These are phyloP conservation scores for Trametes villosa DNA, from an alignment of 768 basidiomycete species.

Conservation along the genomic window DNA sequence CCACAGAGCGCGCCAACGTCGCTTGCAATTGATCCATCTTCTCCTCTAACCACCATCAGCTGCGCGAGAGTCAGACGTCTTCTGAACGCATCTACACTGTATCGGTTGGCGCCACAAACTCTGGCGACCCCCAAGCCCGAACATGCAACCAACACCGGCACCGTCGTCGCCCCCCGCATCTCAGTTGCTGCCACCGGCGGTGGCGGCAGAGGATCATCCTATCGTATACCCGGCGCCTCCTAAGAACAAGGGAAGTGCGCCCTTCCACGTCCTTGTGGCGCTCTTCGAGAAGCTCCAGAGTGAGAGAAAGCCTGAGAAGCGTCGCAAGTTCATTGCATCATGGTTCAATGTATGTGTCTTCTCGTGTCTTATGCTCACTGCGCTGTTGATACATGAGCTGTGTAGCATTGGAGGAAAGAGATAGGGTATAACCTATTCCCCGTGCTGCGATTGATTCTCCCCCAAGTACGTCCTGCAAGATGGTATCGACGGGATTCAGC, in stretches of 20 bases:
- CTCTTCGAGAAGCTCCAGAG: slow-evolving; percentile 77
- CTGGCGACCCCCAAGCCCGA: no score
- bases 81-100: neutral
- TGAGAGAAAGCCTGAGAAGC: slow-evolving; percentile 75
- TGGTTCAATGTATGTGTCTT: slow-evolving; percentile 77
- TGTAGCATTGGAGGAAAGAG: slow-evolving; percentile 84
- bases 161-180: slow-evolving; percentile 61
- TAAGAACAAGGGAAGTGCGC: slow-evolving; percentile 67
- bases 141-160: slow-evolving; percentile 55
- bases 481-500: neutral
- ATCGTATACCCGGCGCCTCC: slow-evolving; percentile 57
- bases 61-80: no score
- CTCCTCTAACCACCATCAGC: neutral
- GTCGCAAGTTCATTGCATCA: slow-evolving; percentile 65
- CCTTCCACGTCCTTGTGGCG: slow-evolving; percentile 66
- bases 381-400: no score
- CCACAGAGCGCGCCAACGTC: neutral
- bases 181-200: slow-evolving; percentile 33
- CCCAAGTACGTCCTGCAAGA: slow-evolving; percentile 55
- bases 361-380: neutral
- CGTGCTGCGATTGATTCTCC: slow-evolving; percentile 84
- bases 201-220: slow-evolving; percentile 26
- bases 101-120: no score
- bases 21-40: neutral
- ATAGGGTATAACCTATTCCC: slow-evolving; percentile 91